Conservation (phyloP, 306 rosid species). For the Sindora glabra region DNA sequence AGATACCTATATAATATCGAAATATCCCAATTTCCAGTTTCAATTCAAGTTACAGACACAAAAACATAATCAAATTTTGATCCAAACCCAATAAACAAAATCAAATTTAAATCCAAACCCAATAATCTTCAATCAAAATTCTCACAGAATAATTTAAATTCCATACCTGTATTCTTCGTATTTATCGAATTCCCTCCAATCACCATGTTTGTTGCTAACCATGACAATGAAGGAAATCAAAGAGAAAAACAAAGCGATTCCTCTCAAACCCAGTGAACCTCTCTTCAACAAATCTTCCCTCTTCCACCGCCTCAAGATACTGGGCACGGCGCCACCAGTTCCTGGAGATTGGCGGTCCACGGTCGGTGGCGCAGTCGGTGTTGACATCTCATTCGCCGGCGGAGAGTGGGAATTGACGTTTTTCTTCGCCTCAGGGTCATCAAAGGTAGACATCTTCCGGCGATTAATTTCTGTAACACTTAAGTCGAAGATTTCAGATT, state of each 20-base stretch:
- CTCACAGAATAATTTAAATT: background rate
- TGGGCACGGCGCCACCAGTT: conserved; percentile 3
- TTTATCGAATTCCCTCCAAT: conserved; percentile 42
- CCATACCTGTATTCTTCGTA: conserved; percentile 58
- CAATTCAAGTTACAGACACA: background rate
- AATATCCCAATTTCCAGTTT: background rate
- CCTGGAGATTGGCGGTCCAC: conserved; percentile 8
- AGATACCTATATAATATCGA: conserved; percentile 37
- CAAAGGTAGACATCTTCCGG: conserved; percentile 21
- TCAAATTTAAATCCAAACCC: background rate
- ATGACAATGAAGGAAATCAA: conserved; percentile 42
- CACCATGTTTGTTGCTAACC: conserved; percentile 66
- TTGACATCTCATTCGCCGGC: background rate
- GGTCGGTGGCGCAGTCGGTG: conserved; percentile 2
- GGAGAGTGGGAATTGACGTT: conserved; percentile 20
- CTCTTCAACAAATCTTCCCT: conserved; percentile 54
- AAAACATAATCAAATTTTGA: conserved; percentile 1
- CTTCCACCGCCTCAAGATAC: conserved; percentile 50
- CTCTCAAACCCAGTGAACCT: conserved; percentile 51
- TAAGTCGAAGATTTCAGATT: background rate
- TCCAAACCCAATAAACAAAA: conserved; percentile 2
- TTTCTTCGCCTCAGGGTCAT: conserved; percentile 18
- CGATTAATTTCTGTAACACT: background rate
- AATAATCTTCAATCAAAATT: background rate
- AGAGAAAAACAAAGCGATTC: conserved; percentile 46